phyloP scores from a whole-genome alignment of 2,329 filamentous ascomycete species.

The Pestalotiopsis sp. region DNA sequence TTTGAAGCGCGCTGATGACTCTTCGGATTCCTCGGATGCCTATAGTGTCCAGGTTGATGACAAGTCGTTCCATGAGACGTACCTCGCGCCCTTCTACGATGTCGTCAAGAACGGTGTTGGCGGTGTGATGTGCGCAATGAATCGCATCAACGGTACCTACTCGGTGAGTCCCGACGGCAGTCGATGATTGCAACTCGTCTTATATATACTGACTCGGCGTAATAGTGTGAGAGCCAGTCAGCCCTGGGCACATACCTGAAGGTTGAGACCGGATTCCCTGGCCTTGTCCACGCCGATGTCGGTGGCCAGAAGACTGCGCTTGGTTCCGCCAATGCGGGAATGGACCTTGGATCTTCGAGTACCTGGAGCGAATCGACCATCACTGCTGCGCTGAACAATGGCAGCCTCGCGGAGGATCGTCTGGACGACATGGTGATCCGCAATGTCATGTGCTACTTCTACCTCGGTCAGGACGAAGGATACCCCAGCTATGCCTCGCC shows the following conservation, averaged over 20 bases:
- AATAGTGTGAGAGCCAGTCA: neutral
- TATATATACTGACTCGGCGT: neutral
- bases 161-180: neutral
- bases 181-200: neutral
- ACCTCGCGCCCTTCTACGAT: neutral
- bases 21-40: slow-evolving; percentile 47
- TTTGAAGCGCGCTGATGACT: neutral
- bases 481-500: neutral
- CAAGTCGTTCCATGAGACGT: slow-evolving; percentile 1
- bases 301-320: neutral
- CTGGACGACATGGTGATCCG: slow-evolving; percentile 21
- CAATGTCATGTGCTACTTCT: slow-evolving; percentile 19
- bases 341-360: neutral
- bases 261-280: neutral
- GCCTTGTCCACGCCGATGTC: neutral
- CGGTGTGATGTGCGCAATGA: slow-evolving; percentile 5
- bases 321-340: slow-evolving; percentile 1
- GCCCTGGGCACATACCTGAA: neutral
- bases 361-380: slow-evolving; percentile 9
- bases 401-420: slow-evolving; percentile 16
- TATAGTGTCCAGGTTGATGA: neutral
- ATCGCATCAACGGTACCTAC: neutral
- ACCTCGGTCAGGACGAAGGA: slow-evolving; percentile 14
- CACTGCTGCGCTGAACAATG: slow-evolving; percentile 12
- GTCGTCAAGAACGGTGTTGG: neutral